phyloP scores from a whole-genome alignment of 148 eudicot genomes.

The Pharnaceum exiguum region DNA sequence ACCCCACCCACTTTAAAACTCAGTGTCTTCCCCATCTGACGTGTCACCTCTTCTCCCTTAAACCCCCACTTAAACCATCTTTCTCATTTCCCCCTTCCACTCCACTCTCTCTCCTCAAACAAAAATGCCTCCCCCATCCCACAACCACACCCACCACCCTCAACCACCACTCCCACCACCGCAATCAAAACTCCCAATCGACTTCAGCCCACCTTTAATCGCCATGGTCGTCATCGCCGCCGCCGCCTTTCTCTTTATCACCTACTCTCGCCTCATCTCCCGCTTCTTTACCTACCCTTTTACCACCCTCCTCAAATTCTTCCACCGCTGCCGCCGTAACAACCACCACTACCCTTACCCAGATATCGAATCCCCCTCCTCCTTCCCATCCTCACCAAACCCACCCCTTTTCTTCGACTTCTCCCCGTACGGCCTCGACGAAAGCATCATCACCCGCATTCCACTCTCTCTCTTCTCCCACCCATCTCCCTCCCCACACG shows the following conservation, averaged over 20 bases:
- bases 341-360: constrained; percentile 30
- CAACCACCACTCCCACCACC: constrained; percentile 17
- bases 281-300: constrained; percentile 33
- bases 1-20: too few species aligned
- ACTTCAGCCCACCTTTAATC: constrained; percentile 80
- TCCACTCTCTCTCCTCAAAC: constrained; percentile 1
- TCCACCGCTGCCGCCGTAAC: constrained; percentile 40
- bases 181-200: constrained; percentile 40
- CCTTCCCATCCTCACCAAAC: constrained; percentile 37
- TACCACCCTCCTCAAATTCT: constrained; percentile 36
- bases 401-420: constrained; percentile 43
- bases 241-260: constrained; percentile 63
- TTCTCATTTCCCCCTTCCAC: too few species aligned
- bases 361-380: constrained; percentile 53
- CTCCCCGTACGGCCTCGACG: constrained; percentile 82
- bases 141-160: neutral
- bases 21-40: too few species aligned
- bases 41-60: too few species aligned
- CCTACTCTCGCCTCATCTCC: constrained; percentile 75
- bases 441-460: constrained; percentile 61
- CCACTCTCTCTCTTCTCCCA: constrained; percentile 59
- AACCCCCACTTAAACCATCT: too few species aligned
- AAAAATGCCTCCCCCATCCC: neutral
- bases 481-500: constrained; percentile 28
- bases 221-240: constrained; percentile 83